Percentiles rank a stretch among this genome's conserved stretches.
Evolutionary conservation across 208 protist genomes (phyloP).

Genomic region (Naegleria gruberi): DNA sequence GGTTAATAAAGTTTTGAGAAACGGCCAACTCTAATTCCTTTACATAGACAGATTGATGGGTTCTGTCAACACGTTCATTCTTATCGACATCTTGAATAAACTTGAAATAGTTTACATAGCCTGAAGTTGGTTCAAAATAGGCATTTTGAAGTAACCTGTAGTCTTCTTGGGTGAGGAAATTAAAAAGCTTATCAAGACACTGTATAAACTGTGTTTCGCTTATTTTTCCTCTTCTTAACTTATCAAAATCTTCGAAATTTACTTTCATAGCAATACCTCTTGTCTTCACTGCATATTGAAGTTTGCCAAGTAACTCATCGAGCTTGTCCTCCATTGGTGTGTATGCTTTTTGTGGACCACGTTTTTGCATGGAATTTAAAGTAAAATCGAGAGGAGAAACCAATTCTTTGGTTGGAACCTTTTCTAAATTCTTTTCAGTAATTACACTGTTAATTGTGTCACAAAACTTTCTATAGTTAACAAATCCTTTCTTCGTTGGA

Average conservation of each 20-base stretch:
- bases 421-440: slow-evolving; percentile 1
- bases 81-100: slow-evolving; percentile 7
- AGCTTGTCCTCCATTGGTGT: neutral
- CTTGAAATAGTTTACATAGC: neutral
- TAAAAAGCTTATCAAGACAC: neutral
- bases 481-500: neutral
- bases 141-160: neutral
- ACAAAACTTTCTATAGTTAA: neutral
- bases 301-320: neutral
- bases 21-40: neutral
- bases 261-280: neutral
- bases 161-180: neutral
- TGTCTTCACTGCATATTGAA: neutral
- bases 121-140: neutral
- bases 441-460: neutral
- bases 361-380: neutral
- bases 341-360: neutral
- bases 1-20: neutral
- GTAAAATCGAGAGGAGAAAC: neutral
- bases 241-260: slow-evolving; percentile 1
- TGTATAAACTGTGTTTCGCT: neutral
- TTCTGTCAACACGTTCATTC: neutral
- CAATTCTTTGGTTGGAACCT: neutral
- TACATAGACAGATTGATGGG: neutral
- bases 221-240: neutral